Base-by-base conservation (phyloP, 208 protist genomes). In the Crithidia expoeki region DNA sequence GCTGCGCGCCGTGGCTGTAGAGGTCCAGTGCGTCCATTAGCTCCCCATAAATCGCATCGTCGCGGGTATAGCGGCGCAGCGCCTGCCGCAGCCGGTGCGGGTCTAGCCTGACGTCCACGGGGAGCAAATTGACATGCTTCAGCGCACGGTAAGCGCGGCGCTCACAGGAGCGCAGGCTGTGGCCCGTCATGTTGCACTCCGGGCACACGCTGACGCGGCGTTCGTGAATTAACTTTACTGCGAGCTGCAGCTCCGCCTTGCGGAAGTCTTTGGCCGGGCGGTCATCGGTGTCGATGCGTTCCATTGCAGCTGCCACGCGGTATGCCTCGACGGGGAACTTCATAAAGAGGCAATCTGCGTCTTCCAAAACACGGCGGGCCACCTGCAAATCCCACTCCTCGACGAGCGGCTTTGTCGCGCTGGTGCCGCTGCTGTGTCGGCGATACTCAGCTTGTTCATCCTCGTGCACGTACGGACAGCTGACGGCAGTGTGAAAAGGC, bases 311-410 rank as follows among this genome's bases (percentile, higher is more conserved):
- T 4, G 78, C 75, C 14, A 96, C 46, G 14, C 71, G 72, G 64
- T 84, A 49, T 40, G 55, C 51, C 61, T 96, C 86, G 23, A 75
- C 72, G 0, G 79, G 84, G 40, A 74, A 84, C 52, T 72, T 67
- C 53, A 92, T 67, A 25, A 68, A 68, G 51, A 87, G 71, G 23
- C 93, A 83, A 5, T 84, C 57, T 56, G 90, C 78, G 65, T 90
- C 81, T 71, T 86, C 77, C 28, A 96, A 70, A 46, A 94, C 78
- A 21, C 77, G 60, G 4, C 87, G 86, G 16, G 91, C 91, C 56
- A 94, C 86, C 63, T 83, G 76, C 59, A 91, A 62, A 59, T 96
- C 91, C 89, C 91, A 96, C 60, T 66, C 79, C 71, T 96, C 88
- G 14, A 73, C 44, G 1, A 64, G 6, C 17, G 56, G 75, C 55